Percentiles rank a stretch among this genome's conserved stretches.
phyloP scores from a whole-genome alignment of 495 filamentous ascomycete genomes.

The Glarea lozoyensis region DNA sequence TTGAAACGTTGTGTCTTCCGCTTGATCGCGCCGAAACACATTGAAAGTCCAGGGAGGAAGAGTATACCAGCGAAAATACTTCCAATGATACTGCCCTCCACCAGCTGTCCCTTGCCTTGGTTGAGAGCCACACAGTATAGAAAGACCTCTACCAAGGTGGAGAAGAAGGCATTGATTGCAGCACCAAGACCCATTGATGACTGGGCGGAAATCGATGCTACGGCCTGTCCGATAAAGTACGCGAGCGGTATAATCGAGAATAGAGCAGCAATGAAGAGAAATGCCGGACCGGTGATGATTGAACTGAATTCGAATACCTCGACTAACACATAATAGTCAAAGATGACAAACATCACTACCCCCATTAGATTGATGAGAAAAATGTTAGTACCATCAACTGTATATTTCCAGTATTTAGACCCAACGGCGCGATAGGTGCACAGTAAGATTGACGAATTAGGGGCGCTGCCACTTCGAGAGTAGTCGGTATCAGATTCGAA shows the following conservation, averaged over 20 bases:
- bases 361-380: slow-evolving; percentile 95
- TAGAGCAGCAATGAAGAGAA: slow-evolving; percentile 78
- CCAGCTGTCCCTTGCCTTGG: slow-evolving; percentile 84
- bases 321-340: slow-evolving; percentile 77
- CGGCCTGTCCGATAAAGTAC: slow-evolving; percentile 98
- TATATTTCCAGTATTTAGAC: slow-evolving; percentile 98
- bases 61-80: slow-evolving; percentile 97
- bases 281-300: slow-evolving; percentile 66
- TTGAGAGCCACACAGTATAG: slow-evolving; percentile 93
- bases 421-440: slow-evolving; percentile 97
- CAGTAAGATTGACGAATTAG: slow-evolving; percentile 78
- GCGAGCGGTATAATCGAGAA: slow-evolving; percentile 94
- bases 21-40: slow-evolving; percentile 98
- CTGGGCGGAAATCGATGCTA: slow-evolving; percentile 98
- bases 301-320: slow-evolving; percentile 51
- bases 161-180: slow-evolving; percentile 97
- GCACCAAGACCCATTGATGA: slow-evolving; percentile 99
- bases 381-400: slow-evolving; percentile 95
- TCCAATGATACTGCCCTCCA: slow-evolving; percentile 94
- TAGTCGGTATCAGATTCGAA: slow-evolving; percentile 82
- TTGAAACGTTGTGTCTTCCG: slow-evolving; percentile 99
- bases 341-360: slow-evolving; percentile 83
- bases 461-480: slow-evolving; percentile 55
- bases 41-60: slow-evolving; percentile 92
- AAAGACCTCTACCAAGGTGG: slow-evolving; percentile 97